phyloP scores from a whole-genome alignment of 2,329 filamentous ascomycete genomes.

The Colletotrichum sp. region DNA sequence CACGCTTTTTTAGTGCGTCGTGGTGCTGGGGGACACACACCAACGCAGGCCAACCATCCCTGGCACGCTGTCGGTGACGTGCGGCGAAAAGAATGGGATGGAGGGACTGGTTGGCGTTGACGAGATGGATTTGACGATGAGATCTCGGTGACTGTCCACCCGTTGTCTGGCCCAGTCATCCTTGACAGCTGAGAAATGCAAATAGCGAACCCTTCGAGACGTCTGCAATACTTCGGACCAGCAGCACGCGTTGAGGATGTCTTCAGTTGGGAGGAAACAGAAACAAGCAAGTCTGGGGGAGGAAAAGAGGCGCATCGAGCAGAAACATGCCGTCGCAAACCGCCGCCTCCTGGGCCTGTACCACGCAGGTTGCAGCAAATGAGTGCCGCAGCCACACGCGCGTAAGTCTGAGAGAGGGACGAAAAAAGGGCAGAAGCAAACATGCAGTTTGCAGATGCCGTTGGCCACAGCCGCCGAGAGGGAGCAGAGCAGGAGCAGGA shows the following conservation, averaged over 20 bases:
- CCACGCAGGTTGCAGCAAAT: background rate
- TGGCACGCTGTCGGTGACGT: background rate
- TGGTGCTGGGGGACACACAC: background rate
- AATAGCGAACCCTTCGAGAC: background rate
- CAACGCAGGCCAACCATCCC: background rate
- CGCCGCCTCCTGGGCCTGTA: background rate
- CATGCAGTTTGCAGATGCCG: background rate
- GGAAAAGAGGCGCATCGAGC: background rate
- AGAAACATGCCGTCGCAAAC: background rate
- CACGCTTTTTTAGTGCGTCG: background rate
- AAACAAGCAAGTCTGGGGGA: background rate
- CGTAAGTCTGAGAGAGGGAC: background rate
- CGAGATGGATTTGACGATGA: background rate
- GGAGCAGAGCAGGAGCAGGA: background rate
- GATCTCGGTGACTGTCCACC: background rate
- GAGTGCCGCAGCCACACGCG: background rate
- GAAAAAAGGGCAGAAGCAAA: background rate
- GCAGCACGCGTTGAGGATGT: background rate
- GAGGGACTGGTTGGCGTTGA: background rate
- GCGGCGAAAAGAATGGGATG: background rate
- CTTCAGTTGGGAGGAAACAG: background rate
- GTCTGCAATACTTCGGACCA: background rate
- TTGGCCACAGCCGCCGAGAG: background rate
- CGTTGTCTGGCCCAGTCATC: background rate
- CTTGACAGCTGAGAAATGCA: background rate